Conservation (phyloP, 2,329 filamentous ascomycete genomes). For the Botryosphaeria agaves region DNA sequence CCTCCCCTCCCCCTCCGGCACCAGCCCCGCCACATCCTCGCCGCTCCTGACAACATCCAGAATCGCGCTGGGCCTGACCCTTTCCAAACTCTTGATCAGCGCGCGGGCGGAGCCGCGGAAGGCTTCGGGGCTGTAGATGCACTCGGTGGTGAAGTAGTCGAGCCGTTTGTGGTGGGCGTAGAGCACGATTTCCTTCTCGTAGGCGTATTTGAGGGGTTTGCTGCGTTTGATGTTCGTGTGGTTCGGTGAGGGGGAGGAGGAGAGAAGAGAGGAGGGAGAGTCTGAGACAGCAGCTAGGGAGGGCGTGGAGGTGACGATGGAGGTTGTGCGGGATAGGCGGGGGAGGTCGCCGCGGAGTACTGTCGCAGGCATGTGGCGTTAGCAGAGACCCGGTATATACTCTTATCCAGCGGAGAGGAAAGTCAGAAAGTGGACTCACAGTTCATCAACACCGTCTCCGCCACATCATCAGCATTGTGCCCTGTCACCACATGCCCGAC, state of each 20-base stretch:
- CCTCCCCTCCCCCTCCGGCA: slow-evolving; percentile 38
- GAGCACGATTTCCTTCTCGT: slow-evolving; percentile 96
- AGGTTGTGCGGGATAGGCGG: slow-evolving; percentile 72
- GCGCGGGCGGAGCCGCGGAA: slow-evolving; percentile 84
- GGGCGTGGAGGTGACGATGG: slow-evolving; percentile 51
- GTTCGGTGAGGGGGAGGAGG: slow-evolving; percentile 11
- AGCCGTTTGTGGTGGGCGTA: slow-evolving; percentile 95
- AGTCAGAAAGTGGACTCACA: slow-evolving; percentile 11
- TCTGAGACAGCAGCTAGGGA: slow-evolving; percentile 37
- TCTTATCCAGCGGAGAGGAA: no score
- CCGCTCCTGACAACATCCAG: slow-evolving; percentile 88
- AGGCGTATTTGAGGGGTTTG: slow-evolving; percentile 95
- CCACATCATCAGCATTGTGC: slow-evolving; percentile 94
- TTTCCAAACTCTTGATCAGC: slow-evolving; percentile 88
- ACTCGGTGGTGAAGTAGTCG: slow-evolving; percentile 97
- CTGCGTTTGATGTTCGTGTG: slow-evolving; percentile 80
- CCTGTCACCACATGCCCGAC: slow-evolving; percentile 93
- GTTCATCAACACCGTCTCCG: slow-evolving; percentile 97
- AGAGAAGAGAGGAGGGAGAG: no score
- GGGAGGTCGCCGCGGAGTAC: slow-evolving; percentile 78
- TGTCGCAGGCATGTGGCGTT: slow-evolving; percentile 3
- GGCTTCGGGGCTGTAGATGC: slow-evolving; percentile 93
- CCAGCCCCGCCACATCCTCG: slow-evolving; percentile 88
- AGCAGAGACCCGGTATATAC: slow-evolving; percentile 2
- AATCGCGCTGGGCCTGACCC: slow-evolving; percentile 83